Percentiles rank a stretch among this genome's conserved stretches.
These are phyloP conservation scores for Paraphaeosphaeria sporulosa DNA, from an alignment of 2,329 filamentous ascomycete species.

Conservation along the genomic window DNA sequence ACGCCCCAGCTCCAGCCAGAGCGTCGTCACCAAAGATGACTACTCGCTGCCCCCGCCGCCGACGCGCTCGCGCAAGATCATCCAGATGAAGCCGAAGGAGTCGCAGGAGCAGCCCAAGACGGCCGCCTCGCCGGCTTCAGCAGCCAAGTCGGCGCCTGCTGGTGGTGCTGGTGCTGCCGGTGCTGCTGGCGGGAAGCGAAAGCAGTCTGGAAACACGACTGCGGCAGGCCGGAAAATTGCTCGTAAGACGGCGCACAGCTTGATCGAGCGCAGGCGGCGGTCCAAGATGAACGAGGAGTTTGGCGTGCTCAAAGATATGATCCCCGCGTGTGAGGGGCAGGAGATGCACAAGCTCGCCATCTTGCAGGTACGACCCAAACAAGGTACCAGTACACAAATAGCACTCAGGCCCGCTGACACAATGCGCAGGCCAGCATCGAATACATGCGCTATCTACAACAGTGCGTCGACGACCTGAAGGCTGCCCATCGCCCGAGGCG, in stretches of 20 bases:
- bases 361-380: constrained; percentile 71
- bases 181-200: constrained; percentile 69
- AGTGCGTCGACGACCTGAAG: constrained; percentile 84
- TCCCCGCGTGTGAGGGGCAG: constrained; percentile 88
- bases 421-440: constrained; percentile 83
- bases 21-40: constrained; percentile 62
- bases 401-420: constrained; percentile 9
- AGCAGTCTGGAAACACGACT: constrained; percentile 72
- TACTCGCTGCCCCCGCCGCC: constrained; percentile 92
- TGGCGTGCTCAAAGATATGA: constrained; percentile 89
- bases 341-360: constrained; percentile 99
- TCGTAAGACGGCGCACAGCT: constrained; percentile 91
- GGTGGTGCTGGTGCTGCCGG: constrained; percentile 22
- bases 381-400: too few relatives aligned
- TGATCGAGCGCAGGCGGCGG: constrained; percentile 87
- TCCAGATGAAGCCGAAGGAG: constrained; percentile 85
- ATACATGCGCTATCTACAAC: constrained; percentile 91
- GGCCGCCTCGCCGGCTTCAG: constrained; percentile 24
- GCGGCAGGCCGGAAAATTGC: constrained; percentile 94
- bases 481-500: constrained; percentile 38
- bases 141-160: constrained; percentile 31
- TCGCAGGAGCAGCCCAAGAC: constrained; percentile 32
- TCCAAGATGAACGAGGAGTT: constrained; percentile 99
- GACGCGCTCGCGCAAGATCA: constrained; percentile 92
- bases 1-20: constrained; percentile 39